Evolutionary conservation across 2,329 filamentous ascomycete species (phyloP).

Genomic region (Chlorencoelia australis): DNA sequence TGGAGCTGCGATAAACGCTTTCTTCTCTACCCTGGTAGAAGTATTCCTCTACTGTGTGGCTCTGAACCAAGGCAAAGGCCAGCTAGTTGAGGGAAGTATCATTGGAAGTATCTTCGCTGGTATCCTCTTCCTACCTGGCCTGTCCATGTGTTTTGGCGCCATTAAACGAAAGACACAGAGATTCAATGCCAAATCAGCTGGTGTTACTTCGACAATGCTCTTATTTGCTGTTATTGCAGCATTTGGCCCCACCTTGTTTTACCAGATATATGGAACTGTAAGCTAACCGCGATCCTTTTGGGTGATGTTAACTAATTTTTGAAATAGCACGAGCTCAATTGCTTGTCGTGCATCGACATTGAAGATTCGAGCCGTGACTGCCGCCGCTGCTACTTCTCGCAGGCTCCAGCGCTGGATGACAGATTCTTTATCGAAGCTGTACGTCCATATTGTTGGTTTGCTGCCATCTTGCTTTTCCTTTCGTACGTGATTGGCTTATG

Average conservation of each 20-base stretch:
- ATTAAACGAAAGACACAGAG: slow-evolving; percentile 96
- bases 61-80: slow-evolving; percentile 81
- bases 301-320: slow-evolving; percentile 27
- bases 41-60: slow-evolving; percentile 97
- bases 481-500: slow-evolving; percentile 90
- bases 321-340: slow-evolving; percentile 76
- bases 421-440: slow-evolving; percentile 86
- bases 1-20: slow-evolving; percentile 92
- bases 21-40: slow-evolving; percentile 95
- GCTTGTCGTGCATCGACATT: slow-evolving; percentile 51
- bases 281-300: slow-evolving; percentile 24
- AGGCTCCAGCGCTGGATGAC: slow-evolving; percentile 73
- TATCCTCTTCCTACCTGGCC: slow-evolving; percentile 82
- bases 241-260: slow-evolving; percentile 93
- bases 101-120: slow-evolving; percentile 97
- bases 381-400: slow-evolving; percentile 86
- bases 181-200: slow-evolving; percentile 93
- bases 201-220: slow-evolving; percentile 96
- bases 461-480: slow-evolving; percentile 74
- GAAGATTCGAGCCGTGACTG: slow-evolving; percentile 55
- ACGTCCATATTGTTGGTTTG: slow-evolving; percentile 85
- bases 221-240: slow-evolving; percentile 92
- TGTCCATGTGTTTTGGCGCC: slow-evolving; percentile 98
- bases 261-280: slow-evolving; percentile 92
- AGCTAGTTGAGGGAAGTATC: slow-evolving; percentile 91